Base-by-base conservation (phyloP, 176 grass and related monocot species). In the Thinopyrum elongatum region DNA sequence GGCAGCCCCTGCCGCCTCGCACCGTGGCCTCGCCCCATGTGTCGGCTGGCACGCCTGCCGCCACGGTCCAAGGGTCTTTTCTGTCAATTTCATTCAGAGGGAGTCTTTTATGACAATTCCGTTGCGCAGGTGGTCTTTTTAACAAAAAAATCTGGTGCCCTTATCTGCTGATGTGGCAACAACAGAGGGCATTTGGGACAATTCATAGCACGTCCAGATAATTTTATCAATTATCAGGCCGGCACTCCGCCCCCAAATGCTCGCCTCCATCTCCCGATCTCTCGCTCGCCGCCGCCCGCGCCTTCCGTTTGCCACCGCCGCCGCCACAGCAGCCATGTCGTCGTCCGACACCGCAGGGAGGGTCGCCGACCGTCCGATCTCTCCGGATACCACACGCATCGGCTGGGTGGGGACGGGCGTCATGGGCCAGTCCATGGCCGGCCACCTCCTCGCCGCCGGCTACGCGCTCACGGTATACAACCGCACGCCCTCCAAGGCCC, bases 361-460 rank as follows among this genome's bases (percentile, higher is more conserved):
- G 44, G 51, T 65, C 17, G 39, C 87, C 19, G 82, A 71, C 0
- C 58, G 17, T 30, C 82, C 82, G 10, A 81, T 94, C 69, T 77
- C 78, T 26, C 86, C 91, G 71, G 83, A 83, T 46, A 82, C 86
- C 72, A 95, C 88, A 67, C 91, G 93, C 19, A 25, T 95, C 73
- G 93, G 89, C 53, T 98, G 95, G 91, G 94, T 95, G 78, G 95
- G 95, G 82, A 98, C 93, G 61, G 93, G 95, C 60, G 89, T 98
- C 65, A 98, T 92, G 95, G 95, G 95, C 79, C 91, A 88, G 82
- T 90, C 92, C 88, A 98, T 98, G 96, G 96, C 96, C 27, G 87
- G 78, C 29, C 93, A 98, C 86, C 92, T 98, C 70, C 88, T 98
- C 65, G 72, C 86, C 65, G 93, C 93, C 49, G 93, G 96, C 19